Evolutionary conservation across 805 yeast species (phyloP), one percentile per base, ranked within the genome.

Genomic region (Candida sanyiensis): DNA sequence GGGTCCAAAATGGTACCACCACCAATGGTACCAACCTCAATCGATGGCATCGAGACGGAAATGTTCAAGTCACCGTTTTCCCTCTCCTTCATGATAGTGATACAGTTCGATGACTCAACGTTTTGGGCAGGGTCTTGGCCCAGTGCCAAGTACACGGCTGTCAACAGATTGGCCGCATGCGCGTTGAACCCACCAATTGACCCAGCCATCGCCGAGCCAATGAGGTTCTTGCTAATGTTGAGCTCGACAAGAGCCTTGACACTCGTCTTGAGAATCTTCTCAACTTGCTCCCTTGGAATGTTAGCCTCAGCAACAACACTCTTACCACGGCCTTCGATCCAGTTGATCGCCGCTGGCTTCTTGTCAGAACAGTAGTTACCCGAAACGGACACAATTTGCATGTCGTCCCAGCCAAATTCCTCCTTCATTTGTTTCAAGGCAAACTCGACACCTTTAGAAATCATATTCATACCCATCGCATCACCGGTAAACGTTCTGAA

Each of bases 401-500:
- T 93, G 63, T 93, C 98, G 18, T 77, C 79, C 78, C 90, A 93
- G 3, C 96, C 97, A 59, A 81, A 80, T 52, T 82, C 89, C 53
- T 82, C 84, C 30, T 74, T 77, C 96, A 93, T 87, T 59, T 73
- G 77, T 45, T 80, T 79, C 56, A 93, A 73, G 1, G 96, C 77
- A 59, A 69, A 72, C 59, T 93, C 99, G 33, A 88, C 96, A 62
- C 98, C 99, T 66, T 93, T 93, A 21, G 97, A 90, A 45, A 93
- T 93, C 99, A 93, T 93, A 62, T 93, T 93, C 99, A 93, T 93
- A 48, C 99, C 99, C 99, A 93, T 93, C 15, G 99, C 99, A 69
- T 93, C 99, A 63, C 99, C 99, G 15, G 99, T 93, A 28, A 96
- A 88, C n/a, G 99, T 94, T 60, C 89, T 79, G 70, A 93, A 93